These are phyloP conservation scores for Boletus subcaerulescens DNA, from an alignment of 768 basidiomycete genomes.

Conservation along the genomic window DNA sequence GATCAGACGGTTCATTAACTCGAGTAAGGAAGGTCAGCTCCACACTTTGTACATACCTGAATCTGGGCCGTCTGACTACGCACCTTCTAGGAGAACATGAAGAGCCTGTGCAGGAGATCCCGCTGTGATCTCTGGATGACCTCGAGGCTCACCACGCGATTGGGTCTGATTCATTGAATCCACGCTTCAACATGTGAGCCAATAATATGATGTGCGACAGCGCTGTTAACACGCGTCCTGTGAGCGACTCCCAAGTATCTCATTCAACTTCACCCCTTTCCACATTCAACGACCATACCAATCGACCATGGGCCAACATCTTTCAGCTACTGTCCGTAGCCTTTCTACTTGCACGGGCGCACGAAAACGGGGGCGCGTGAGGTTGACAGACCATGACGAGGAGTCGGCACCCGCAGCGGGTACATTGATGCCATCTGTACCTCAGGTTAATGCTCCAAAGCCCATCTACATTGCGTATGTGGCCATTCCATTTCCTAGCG, in stretches of 20 bases:
- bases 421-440: neutral
- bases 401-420: slow-evolving; percentile 8
- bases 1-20: neutral
- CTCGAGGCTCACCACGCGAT: neutral
- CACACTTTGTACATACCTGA: neutral
- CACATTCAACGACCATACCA: slow-evolving; percentile 8
- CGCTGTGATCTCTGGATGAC: neutral
- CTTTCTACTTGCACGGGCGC: neutral
- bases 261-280: slow-evolving; percentile 1
- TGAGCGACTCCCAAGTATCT: neutral
- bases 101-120: neutral
- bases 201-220: neutral
- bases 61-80: too few species aligned
- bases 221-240: slow-evolving; percentile 8
- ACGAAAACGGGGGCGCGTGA: slow-evolving; percentile 8
- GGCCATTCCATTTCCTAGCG: neutral
- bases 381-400: slow-evolving; percentile 17
- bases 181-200: neutral
- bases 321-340: slow-evolving; percentile 3
- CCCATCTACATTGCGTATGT: slow-evolving; percentile 30
- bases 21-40: neutral
- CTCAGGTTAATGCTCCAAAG: slow-evolving; percentile 4
- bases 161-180: slow-evolving; percentile 1
- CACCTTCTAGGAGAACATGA: neutral
- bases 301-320: slow-evolving; percentile 21